Evolutionary conservation across 257 asterid genomes (phyloP).

Genomic region (Cinchona pubescens): DNA sequence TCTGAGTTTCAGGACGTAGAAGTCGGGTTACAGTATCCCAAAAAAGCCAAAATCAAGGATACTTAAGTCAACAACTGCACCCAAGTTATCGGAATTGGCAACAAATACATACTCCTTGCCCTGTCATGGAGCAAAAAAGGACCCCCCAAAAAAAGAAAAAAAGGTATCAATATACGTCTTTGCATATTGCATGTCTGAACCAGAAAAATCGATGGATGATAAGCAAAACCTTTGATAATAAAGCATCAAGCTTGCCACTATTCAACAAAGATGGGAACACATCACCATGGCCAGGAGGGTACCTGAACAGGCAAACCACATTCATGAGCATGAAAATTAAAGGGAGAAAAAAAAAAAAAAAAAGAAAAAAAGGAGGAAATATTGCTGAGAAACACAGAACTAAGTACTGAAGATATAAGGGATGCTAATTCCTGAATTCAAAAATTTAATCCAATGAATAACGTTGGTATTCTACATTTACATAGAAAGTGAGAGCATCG

Average conservation of each 20-base stretch:
- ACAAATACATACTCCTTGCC: constrained; percentile 93
- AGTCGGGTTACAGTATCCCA: background rate
- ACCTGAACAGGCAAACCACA: constrained; percentile 49
- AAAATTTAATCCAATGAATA: background rate
- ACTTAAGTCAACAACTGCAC: constrained; percentile 96
- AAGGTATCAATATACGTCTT: background rate
- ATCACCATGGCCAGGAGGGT: constrained; percentile 99
- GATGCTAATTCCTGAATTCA: background rate
- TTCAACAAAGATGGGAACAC: constrained; percentile 92
- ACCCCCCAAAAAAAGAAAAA: constrained; percentile 4
- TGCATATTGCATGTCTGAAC: too few species aligned
- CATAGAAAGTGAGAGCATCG: background rate
- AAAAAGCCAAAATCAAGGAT: constrained; percentile 48
- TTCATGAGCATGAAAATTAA: too few species aligned
- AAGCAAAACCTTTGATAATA: constrained; percentile 67
- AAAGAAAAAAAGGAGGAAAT: background rate
- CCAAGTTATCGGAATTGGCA: constrained; percentile 97
- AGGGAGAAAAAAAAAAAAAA: constrained; percentile 2
- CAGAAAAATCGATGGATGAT: constrained; percentile 18
- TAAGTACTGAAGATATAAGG: background rate
- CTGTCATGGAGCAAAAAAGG: constrained; percentile 36
- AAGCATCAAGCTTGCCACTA: constrained; percentile 91
- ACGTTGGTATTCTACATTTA: background rate
- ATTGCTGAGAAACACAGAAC: background rate
- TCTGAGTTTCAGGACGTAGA: background rate